Percentiles rank a stretch among this genome's conserved stretches.
These are phyloP conservation scores for Mariannaea sp. DNA, from an alignment of 2,329 filamentous ascomycete genomes.

Conservation along the genomic window DNA sequence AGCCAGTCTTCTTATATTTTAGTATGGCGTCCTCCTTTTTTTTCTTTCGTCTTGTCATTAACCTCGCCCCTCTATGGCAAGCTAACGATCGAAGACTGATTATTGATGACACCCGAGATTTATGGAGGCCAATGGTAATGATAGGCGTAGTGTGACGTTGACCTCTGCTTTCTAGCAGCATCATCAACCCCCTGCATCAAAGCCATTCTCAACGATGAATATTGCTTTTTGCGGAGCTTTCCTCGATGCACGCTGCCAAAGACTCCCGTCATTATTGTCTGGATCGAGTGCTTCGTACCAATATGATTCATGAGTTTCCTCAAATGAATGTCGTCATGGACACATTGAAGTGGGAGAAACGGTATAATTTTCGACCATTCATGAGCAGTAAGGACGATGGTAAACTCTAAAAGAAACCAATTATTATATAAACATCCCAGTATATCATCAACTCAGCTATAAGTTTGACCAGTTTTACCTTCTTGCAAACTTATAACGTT, in stretches of 20 bases:
- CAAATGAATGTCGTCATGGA: slow-evolving; percentile 34
- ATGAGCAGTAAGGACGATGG: too few relatives aligned
- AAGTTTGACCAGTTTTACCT: too few relatives aligned
- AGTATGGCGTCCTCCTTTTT: too few relatives aligned
- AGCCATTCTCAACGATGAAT: neutral
- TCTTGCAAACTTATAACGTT: too few relatives aligned
- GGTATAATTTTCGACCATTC: too few relatives aligned
- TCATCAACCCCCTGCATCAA: neutral
- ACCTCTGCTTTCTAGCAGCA: neutral
- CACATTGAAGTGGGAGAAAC: slow-evolving; percentile 16
- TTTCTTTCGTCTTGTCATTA: too few relatives aligned
- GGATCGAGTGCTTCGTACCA: neutral
- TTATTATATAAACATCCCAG: neutral
- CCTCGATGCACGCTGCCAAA: neutral
- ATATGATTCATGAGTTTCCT: slow-evolving; percentile 30
- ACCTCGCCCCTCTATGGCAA: too few relatives aligned
- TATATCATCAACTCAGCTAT: too few relatives aligned
- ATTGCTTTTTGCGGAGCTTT: neutral
- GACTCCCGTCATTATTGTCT: neutral
- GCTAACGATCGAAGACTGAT: too few relatives aligned
- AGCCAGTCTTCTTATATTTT: too few relatives aligned
- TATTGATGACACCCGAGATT: too few relatives aligned
- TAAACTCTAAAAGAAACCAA: neutral
- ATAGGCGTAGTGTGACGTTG: neutral
- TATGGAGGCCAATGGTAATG: neutral